Base-by-base conservation (phyloP, 345 rosid genomes). In the Citrus australasica region DNA sequence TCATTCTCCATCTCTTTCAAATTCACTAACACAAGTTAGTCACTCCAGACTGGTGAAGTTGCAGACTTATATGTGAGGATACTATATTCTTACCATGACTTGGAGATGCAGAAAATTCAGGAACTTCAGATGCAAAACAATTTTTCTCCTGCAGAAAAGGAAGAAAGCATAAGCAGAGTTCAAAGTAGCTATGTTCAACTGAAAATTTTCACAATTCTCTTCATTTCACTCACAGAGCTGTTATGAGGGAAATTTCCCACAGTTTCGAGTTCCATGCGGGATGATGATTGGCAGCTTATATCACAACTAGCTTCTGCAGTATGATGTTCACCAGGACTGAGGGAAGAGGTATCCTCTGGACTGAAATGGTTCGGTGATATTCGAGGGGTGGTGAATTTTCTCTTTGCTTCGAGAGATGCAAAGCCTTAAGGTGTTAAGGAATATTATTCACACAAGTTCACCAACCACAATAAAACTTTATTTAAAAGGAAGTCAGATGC, bases 341-440 rank as follows among this genome's bases (percentile, higher is more conserved):
- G 78, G 64, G 88, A 83, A 78, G 84, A 75, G 70, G 71, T 79
- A 69, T 81, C 83, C 38, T 19, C 78, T 3, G 86, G 86, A 81
- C 84, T 86, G 84, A 87, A 62, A 82, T 78, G 71, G 55, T 79
- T 79, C 61, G 89, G 89, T 25, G 92, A 90, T 69, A 72, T 69
- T 32, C 92, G 86, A 63, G 97, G 94, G 67, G 93, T 88, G 82
- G 77, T 88, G 82, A 92, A 92, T 71, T 87, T 87, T 83, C 94
- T 86, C 86, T 90, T 92, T 61, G 97, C 90, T 87, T 94, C 99
- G 38, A 89, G 80, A 75, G 98, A 91, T 82, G 99, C 93, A 84
- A 85, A 87, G 84, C 96, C 97, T 96, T 85, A 56, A 64, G 32
- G 58, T 42, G 87, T 90, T 84, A 88, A 90, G 90, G 88, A 89